Conservation (phyloP, 768 basidiomycete species). For the Termitomyces sp. region DNA sequence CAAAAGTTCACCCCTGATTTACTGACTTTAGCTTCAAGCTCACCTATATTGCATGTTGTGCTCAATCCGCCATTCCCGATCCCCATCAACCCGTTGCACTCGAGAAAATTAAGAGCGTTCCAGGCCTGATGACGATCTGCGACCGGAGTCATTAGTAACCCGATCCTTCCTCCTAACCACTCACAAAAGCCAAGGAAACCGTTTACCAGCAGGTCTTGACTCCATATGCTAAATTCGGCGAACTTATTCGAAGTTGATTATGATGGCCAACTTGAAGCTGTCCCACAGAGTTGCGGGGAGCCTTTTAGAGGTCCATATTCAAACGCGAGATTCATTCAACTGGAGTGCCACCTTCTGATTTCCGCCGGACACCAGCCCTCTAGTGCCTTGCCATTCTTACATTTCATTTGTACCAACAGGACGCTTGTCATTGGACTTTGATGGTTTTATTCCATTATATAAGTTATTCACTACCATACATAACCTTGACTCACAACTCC, state of each 20-base stretch:
- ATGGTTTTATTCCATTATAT: neutral
- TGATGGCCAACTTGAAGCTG: too few species aligned
- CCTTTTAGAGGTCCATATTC: too few species aligned
- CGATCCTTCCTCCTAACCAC: neutral
- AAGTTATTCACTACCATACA: neutral
- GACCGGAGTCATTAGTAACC: slow-evolving; percentile 29
- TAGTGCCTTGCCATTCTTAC: neutral
- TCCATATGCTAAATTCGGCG: too few species aligned
- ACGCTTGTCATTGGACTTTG: neutral
- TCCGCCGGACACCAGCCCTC: too few species aligned
- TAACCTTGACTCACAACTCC: neutral
- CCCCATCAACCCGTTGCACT: slow-evolving; percentile 61
- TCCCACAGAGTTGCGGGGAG: too few species aligned
- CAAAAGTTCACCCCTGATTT: neutral
- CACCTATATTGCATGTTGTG: slow-evolving; percentile 57
- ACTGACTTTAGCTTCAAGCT: slow-evolving; percentile 37
- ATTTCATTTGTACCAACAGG: neutral
- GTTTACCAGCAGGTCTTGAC: too few species aligned
- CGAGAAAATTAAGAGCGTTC: slow-evolving; percentile 55
- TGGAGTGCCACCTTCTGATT: too few species aligned
- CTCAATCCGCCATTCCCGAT: slow-evolving; percentile 48
- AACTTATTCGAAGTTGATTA: too few species aligned
- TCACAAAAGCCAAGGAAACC: neutral
- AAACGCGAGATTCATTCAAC: too few species aligned
- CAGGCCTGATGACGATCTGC: slow-evolving; percentile 75